Percentiles rank a stretch among this genome's conserved stretches.
Evolutionary conservation across 768 basidiomycete genomes (phyloP).

Genomic region (Russula compacta): DNA sequence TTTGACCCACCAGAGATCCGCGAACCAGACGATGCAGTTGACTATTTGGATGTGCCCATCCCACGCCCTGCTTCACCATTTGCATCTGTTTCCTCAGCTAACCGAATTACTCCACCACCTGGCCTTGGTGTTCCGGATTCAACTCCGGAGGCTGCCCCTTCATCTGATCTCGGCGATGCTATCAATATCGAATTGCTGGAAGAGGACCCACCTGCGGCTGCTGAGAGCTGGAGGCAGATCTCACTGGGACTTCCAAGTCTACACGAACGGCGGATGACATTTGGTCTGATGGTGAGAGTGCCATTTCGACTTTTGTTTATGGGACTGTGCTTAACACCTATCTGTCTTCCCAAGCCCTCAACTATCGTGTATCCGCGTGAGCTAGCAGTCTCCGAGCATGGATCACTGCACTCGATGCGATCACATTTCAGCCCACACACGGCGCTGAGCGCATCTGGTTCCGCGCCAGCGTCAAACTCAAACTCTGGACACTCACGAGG

Average conservation of each 20-base stretch:
- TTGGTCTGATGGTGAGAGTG: constrained; percentile 52
- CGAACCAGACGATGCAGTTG: constrained; percentile 25
- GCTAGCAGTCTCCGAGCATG: constrained; percentile 45
- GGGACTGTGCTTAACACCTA: neutral
- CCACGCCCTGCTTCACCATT: constrained; percentile 52
- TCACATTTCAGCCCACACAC: constrained; percentile 45
- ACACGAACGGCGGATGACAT: constrained; percentile 42
- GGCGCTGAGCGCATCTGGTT: constrained; percentile 38
- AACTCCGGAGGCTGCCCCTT: constrained; percentile 21
- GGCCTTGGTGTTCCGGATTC: constrained; percentile 30
- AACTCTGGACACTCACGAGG: constrained; percentile 35
- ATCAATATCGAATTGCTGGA: constrained; percentile 55
- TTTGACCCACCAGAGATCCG: neutral
- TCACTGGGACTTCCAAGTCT: constrained; percentile 29
- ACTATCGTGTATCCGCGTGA: constrained; percentile 36
- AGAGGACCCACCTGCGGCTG: constrained; percentile 56
- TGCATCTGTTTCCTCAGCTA: constrained; percentile 30
- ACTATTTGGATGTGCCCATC: constrained; percentile 48
- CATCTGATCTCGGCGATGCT: constrained; percentile 16
- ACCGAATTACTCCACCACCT: constrained; percentile 26
- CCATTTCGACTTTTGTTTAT: neutral
- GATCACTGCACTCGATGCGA: constrained; percentile 55
- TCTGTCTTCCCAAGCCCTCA: constrained; percentile 27
- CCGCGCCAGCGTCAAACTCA: constrained; percentile 39
- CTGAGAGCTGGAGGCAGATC: constrained; percentile 52